Conservation (phyloP, 257 asterid genomes). For the Ballota nigra region DNA sequence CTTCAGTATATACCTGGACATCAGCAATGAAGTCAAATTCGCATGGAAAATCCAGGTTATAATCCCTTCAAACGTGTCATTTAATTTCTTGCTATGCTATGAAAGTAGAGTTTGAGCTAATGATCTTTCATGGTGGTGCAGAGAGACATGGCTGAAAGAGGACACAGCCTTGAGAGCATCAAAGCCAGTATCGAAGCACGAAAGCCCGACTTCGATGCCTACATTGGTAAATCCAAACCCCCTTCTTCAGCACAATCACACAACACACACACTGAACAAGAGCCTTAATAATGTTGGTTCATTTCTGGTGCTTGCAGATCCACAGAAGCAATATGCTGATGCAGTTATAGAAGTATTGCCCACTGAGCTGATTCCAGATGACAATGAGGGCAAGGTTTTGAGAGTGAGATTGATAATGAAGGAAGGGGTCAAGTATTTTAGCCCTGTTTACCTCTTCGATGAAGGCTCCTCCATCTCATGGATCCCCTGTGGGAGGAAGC, state of each 20-base stretch:
- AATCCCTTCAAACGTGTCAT: neutral
- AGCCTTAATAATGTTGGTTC: neutral
- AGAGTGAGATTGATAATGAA: constrained; percentile 90
- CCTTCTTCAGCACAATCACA: neutral
- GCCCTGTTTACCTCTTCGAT: constrained; percentile 87
- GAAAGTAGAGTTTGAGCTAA: neutral
- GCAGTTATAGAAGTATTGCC: constrained; percentile 92
- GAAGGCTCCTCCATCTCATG: constrained; percentile 95
- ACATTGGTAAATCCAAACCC: constrained; percentile 57
- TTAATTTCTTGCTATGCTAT: neutral
- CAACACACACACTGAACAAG: neutral
- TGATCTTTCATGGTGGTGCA: constrained; percentile 31
- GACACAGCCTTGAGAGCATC: constrained; percentile 98
- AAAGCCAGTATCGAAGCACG: constrained; percentile 96
- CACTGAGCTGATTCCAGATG: constrained; percentile 88
- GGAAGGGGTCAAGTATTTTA: constrained; percentile 83
- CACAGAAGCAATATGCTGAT: constrained; percentile 95
- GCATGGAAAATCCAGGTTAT: constrained; percentile 86
- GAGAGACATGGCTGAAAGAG: constrained; percentile 99
- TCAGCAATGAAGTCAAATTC: constrained; percentile 94
- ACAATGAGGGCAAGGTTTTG: constrained; percentile 86
- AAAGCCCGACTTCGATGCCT: constrained; percentile 94
- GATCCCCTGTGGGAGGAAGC: constrained; percentile 98
- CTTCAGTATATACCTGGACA: constrained; percentile 95
- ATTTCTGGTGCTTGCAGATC: constrained; percentile 42